phyloP scores from a whole-genome alignment of 176 grass and related monocot species.

The Rhynchospora breviuscula region DNA sequence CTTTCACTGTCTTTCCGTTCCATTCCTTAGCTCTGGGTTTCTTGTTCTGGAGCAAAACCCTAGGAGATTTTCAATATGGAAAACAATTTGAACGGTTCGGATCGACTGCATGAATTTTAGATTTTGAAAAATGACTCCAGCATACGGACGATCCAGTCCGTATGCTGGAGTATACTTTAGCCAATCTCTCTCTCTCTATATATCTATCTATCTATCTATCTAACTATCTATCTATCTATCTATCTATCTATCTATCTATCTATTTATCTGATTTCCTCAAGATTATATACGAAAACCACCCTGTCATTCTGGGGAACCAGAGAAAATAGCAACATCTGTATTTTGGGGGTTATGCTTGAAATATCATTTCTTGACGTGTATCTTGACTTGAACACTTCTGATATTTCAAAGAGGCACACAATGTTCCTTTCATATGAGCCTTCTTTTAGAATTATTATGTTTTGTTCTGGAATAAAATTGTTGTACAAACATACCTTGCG shows the following conservation, averaged over 20 bases:
- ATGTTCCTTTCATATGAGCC: neutral
- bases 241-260: too few species aligned
- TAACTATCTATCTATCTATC: neutral
- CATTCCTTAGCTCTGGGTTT: too few species aligned
- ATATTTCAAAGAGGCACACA: neutral
- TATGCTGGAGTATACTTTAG: too few species aligned
- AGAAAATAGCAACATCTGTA: neutral
- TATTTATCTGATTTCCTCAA: neutral
- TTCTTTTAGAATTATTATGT: neutral
- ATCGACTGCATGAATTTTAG: too few species aligned
- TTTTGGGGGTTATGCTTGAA: neutral
- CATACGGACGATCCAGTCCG: too few species aligned
- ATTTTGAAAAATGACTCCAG: too few species aligned
- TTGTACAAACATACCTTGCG: constrained; percentile 51
- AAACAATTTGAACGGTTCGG: too few species aligned
- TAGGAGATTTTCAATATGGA: too few species aligned
- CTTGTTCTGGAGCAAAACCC: too few species aligned
- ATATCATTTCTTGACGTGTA: neutral
- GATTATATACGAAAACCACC: neutral
- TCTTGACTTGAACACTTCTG: neutral
- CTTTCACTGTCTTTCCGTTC: too few species aligned
- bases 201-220: too few species aligned
- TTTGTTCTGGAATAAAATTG: neutral
- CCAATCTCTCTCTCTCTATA: neutral
- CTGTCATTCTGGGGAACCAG: neutral